phyloP scores from a whole-genome alignment of 192 early-diverging fungal species.

The Pecoramyces ruminantium region DNA sequence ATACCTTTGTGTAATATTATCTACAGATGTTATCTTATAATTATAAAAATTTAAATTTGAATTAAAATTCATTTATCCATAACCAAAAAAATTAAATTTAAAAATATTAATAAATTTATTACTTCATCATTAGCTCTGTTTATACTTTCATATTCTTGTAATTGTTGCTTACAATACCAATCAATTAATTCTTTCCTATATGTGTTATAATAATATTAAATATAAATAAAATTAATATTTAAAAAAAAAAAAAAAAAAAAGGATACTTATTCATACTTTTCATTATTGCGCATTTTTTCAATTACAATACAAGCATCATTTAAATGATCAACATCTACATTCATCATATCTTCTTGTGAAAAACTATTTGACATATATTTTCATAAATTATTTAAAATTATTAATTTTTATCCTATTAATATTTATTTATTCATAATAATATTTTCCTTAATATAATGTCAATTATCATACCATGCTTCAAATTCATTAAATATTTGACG shows the following conservation, averaged over 20 bases:
- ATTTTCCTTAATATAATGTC: not conserved
- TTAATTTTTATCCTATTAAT: no score
- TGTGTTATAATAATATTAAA: not conserved
- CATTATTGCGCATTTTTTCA: conserved; percentile 47
- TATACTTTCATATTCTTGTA: conserved; percentile 64
- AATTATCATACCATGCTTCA: conserved; percentile 29
- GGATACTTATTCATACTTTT: conserved; percentile 16
- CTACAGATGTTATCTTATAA: conserved; percentile 64
- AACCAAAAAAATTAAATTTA: not conserved
- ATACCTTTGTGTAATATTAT: conserved; percentile 71
- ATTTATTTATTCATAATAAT: no score
- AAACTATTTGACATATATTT: conserved; percentile 13
- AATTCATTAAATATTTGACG: conserved; percentile 54
- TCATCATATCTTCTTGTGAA: not conserved
- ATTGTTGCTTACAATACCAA: conserved; percentile 66
- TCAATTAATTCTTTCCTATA: conserved; percentile 38
- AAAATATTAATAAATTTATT: not conserved
- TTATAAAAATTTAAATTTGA: no score
- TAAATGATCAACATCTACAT: conserved; percentile 21
- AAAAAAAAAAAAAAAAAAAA: no score
- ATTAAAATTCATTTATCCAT: no score
- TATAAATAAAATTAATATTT: no score
- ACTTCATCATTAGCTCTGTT: conserved; percentile 51
- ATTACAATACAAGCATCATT: conserved; percentile 64
- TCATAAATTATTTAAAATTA: not conserved